Evolutionary conservation across 1,284 basidiomycete genomes (phyloP).

Genomic region (Thelephora terrestris): DNA sequence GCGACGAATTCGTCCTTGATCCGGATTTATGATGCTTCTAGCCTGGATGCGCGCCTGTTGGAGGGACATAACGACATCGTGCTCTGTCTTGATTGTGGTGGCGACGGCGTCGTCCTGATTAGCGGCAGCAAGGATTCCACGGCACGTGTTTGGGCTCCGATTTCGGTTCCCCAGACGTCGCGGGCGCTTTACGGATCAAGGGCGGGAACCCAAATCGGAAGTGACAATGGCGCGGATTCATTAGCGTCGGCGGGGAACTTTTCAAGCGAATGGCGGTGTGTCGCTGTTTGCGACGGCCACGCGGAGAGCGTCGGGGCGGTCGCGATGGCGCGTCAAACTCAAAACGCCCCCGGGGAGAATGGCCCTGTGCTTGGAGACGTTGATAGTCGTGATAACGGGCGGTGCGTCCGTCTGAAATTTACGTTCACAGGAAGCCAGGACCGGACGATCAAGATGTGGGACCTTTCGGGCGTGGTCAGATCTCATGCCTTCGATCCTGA

Average conservation of each 20-base stretch:
- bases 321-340: conserved; percentile 53
- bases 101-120: conserved; percentile 64
- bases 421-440: conserved; percentile 95
- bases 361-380: conserved; percentile 8
- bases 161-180: conserved; percentile 7
- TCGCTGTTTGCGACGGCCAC: conserved; percentile 89
- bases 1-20: conserved; percentile 95
- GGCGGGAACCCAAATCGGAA: neutral
- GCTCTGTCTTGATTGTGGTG: conserved; percentile 68
- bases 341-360: conserved; percentile 3
- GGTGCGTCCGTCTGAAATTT: conserved; percentile 36
- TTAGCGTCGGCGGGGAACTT: conserved; percentile 18
- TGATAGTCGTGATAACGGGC: too few relatives aligned
- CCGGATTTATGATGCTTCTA: conserved; percentile 69
- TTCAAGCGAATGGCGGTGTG: conserved; percentile 59
- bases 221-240: conserved; percentile 12
- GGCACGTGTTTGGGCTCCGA: conserved; percentile 76
- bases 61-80: conserved; percentile 90
- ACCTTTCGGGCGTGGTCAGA: conserved; percentile 44
- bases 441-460: conserved; percentile 98
- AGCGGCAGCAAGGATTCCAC: conserved; percentile 92
- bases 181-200: too few relatives aligned
- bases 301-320: conserved; percentile 91
- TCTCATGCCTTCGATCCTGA: neutral
- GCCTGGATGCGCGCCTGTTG: conserved; percentile 74